phyloP scores from a whole-genome alignment of 225 moss, liverwort and hornwort genomes.

The Pseudoscleropodium purum region DNA sequence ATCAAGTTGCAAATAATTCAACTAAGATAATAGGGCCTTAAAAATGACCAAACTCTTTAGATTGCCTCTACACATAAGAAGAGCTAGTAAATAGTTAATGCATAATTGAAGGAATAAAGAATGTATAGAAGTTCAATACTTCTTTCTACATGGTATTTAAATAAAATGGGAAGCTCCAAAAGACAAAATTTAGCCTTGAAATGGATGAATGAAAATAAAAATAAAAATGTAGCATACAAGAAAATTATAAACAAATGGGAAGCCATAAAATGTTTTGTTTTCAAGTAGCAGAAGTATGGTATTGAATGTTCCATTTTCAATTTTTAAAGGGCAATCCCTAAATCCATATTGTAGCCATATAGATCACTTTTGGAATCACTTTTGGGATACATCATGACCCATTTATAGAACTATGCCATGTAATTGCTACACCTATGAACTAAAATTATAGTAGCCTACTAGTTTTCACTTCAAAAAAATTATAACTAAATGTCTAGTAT shows the following conservation, averaged over 20 bases:
- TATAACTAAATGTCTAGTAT: not conserved
- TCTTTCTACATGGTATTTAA: fast-evolving
- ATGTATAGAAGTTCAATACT: not conserved
- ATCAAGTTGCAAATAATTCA: not conserved
- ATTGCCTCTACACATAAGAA: no score
- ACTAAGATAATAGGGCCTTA: not conserved
- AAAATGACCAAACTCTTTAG: no score
- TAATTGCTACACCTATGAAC: not conserved
- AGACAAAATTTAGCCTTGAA: not conserved
- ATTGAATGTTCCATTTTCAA: not conserved
- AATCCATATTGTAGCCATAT: fast-evolving
- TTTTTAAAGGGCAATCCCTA: not conserved
- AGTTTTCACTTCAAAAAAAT: not conserved
- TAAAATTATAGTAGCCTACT: not conserved
- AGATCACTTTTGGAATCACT: not conserved
- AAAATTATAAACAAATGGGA: not conserved
- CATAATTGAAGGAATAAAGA: not conserved
- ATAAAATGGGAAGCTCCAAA: fast-evolving
- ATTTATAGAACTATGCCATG: fast-evolving
- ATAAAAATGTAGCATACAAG: not conserved
- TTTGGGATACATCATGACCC: not conserved
- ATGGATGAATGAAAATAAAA: not conserved
- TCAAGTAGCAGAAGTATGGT: no score
- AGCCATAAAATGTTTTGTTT: not conserved
- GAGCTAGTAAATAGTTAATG: not conserved